Evolutionary conservation across 352 stramenopile species (phyloP), one percentile per base, ranked within the genome.

Genomic region (Pythium sp.): DNA sequence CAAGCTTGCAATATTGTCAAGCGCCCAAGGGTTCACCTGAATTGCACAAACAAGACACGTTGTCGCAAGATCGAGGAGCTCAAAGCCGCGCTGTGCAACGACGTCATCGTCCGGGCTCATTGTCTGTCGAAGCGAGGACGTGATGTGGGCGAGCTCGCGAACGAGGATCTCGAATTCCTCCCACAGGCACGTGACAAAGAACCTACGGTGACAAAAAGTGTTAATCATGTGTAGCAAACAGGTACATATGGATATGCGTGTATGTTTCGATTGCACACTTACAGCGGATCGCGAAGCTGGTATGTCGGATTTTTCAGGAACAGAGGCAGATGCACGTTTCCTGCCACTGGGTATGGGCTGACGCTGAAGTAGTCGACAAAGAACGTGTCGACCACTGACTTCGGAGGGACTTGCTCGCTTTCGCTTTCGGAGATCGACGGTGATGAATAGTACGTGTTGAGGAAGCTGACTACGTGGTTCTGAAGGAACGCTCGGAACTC

Each of bases 291-390:
- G 20, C 92, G 87, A 26, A 99, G 77, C 46, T 87, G 85, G 73
- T 93, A 98, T 8, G 90, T 98, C 34, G 95, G 95, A 56, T 97
- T 88, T 72, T 98, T 94, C 61, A 99, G 77, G 69, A 93, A 99
- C 65, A 98, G 71, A 2, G 81, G 81, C 26, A 99, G 75, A 67
- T 98, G 98, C 20, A 98, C 87, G 58, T 95, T 94, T 34, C 91
- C 92, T 30, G 91, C 77, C 58, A 87, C 77, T 18, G 91, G 82
- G 36, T 90, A 77, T 6, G 80, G 75, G 57, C 93, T 97, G 6
- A 93, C 59, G 26, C 65, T 72, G 9, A 73, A 80, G 69, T 92
- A 97, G 68, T 97, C 82, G 30, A 96, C 84, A 32, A 84, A 72
- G 38, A 92, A 87, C 14, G 70, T 82, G 38, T 85, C 74, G 24